Evolutionary conservation across 169 alveolate genomes (phyloP), one percentile per base, ranked within the genome.

Genomic region (Cystoisospora suis): DNA sequence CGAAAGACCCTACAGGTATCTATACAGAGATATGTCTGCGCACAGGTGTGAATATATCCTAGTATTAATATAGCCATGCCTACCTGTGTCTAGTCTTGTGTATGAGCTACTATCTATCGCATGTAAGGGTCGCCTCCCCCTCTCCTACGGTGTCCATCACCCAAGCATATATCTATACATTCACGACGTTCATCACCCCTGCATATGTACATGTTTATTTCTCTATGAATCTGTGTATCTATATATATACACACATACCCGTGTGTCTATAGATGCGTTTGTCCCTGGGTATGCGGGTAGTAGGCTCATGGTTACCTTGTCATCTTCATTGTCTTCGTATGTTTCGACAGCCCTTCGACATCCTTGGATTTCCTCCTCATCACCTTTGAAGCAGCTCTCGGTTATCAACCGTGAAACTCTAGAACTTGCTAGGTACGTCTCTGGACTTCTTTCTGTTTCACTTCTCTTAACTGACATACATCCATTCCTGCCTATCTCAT

Each of bases 321-420:
- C 53, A 40, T 36, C 7, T 12, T 38, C 34, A 53, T 23, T 36
- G 58, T 36, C 38, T 38, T 72, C 87, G n/a, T 46, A 17, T 75
- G 34, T 36, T 38, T 40, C 5, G 27, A 1, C 88, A 88, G 92
- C 92, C 7, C 81, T 88, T 80, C 88, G 75, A 70, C 92, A 88
- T 29, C 92, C 92, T 47, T 88, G 92, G 92, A 88, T 88, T 42
- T 49, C 83, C 34, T 44, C 69, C 42, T 75, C 79, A 12, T 72
- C 92, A n/a, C 80, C 87, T 0, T 70, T 75, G 69, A 88, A 88
- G 70, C 83, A 83, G 92, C 45, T 75, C 40, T 88, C 92, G 32
- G 88, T 88, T 81, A 88, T 88, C 17, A 85, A 77, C 34, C 81
- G 45, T 7, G 92, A 88, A 29, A 88, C 36, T 23, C 88, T 88